A percentile compares a stretch with the other conserved stretches of the same genome.
These are phyloP conservation scores for Solanum sitiens DNA, from an alignment of 257 asterid genomes.

Conservation along the genomic window DNA sequence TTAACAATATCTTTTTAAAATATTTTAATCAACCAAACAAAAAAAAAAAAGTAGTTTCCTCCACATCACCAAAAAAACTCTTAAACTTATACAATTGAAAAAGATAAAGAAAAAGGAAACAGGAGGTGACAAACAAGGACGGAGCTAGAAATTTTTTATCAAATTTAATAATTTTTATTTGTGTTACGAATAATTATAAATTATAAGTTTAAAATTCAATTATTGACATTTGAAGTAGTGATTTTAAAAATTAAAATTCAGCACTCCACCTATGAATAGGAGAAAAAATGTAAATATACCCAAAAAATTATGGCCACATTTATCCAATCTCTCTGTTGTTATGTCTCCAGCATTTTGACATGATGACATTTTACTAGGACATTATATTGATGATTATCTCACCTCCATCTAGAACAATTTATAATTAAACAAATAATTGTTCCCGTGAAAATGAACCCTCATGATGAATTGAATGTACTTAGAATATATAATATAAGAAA, in stretches of 20 bases:
- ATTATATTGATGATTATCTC: neutral
- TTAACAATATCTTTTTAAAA: too few relatives aligned
- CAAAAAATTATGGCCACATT: neutral
- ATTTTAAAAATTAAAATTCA: too few relatives aligned
- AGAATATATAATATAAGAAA: neutral
- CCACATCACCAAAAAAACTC: too few relatives aligned
- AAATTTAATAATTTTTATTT: too few relatives aligned
- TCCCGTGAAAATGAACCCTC: neutral
- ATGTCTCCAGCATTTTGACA: neutral
- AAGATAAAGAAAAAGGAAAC: neutral
- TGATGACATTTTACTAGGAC: neutral
- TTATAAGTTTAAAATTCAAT: too few relatives aligned
- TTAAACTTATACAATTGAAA: neutral
- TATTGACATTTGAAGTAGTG: neutral
- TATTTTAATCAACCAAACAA: too few relatives aligned
- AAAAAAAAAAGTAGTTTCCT: too few relatives aligned
- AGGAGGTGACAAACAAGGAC: neutral
- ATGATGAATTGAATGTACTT: neutral
- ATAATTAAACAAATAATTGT: neutral
- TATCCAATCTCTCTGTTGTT: neutral
- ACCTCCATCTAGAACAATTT: neutral
- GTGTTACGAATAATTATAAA: too few relatives aligned
- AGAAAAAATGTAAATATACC: neutral
- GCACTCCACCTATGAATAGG: neutral
- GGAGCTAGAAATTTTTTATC: neutral